These are phyloP conservation scores for Beauveria medogensis DNA, from an alignment of 2,329 filamentous ascomycete species.

Conservation along the genomic window DNA sequence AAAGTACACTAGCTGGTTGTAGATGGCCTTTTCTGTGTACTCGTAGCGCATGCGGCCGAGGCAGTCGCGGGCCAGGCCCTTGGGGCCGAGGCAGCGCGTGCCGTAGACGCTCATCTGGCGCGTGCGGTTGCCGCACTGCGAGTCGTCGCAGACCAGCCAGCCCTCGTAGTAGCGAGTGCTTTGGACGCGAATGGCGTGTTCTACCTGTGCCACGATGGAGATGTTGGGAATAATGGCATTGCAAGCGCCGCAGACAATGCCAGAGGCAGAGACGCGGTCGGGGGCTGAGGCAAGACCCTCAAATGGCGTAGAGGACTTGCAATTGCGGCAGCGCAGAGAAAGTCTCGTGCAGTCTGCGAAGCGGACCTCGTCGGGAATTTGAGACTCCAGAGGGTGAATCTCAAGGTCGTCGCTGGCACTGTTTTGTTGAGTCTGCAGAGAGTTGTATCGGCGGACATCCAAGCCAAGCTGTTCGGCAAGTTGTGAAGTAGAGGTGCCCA, in stretches of 20 bases:
- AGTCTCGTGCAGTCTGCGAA: constrained; percentile 77
- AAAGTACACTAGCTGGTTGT: constrained; percentile 91
- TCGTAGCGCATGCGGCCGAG: constrained; percentile 83
- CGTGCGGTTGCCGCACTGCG: constrained; percentile 77
- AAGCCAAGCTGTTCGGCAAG: constrained; percentile 91
- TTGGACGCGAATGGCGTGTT: constrained; percentile 70
- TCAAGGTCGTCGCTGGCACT: constrained; percentile 54
- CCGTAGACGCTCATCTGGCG: constrained; percentile 92
- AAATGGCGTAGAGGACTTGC: constrained; percentile 64
- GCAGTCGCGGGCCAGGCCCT: constrained; percentile 77
- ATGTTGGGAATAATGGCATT: constrained; percentile 57
- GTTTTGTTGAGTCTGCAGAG: constrained; percentile 35
- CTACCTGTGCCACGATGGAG: constrained; percentile 76
- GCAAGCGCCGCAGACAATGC: constrained; percentile 68
- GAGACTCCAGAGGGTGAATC: constrained; percentile 86
- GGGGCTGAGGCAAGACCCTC: constrained; percentile 60
- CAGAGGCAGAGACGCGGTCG: constrained; percentile 60
- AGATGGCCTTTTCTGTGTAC: constrained; percentile 79
- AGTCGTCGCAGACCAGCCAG: constrained; percentile 85
- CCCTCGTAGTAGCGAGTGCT: constrained; percentile 85
- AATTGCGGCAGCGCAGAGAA: constrained; percentile 70
- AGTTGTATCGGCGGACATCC: constrained; percentile 76
- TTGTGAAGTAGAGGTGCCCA: constrained; percentile 80
- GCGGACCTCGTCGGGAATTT: constrained; percentile 83
- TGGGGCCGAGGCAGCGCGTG: constrained; percentile 77